phyloP scores from a whole-genome alignment of 148 eudicot species.

The Gaultheria prostrata region DNA sequence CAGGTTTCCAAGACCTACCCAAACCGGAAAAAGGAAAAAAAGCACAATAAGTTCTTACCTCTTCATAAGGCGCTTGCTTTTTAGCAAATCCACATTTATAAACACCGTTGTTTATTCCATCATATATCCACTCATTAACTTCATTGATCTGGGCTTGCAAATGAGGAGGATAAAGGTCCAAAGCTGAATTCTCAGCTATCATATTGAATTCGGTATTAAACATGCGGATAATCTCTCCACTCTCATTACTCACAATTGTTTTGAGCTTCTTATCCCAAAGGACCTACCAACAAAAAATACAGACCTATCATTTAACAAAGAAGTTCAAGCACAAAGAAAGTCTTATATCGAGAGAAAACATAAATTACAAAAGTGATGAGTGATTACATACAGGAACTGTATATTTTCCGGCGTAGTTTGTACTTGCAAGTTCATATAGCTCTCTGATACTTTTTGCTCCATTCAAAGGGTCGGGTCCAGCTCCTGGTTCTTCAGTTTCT shows the following conservation, averaged over 20 bases:
- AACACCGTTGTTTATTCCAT: slow-evolving; percentile 79
- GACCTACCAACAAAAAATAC: slow-evolving; percentile 42
- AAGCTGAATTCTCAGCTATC: slow-evolving; percentile 56
- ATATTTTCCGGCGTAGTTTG: slow-evolving; percentile 67
- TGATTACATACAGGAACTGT: slow-evolving; percentile 78
- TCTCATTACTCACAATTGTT: slow-evolving; percentile 89
- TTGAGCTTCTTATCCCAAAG: slow-evolving; percentile 82
- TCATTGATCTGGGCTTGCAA: slow-evolving; percentile 70
- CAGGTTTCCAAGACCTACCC: background rate
- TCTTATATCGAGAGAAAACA: background rate
- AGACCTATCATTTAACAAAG: slow-evolving; percentile 1
- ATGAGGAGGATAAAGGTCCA: slow-evolving; percentile 78
- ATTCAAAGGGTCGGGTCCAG: slow-evolving; percentile 58
- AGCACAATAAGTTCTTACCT: slow-evolving; percentile 36
- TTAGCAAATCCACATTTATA: slow-evolving; percentile 90
- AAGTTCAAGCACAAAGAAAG: background rate
- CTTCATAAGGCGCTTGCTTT: slow-evolving; percentile 83
- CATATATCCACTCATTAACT: slow-evolving; percentile 58
- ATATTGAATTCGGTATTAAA: slow-evolving; percentile 78
- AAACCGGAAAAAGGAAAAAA: background rate
- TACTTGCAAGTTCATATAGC: slow-evolving; percentile 81
- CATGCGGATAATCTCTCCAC: slow-evolving; percentile 88
- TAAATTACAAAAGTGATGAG: background rate
- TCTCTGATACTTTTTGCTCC: slow-evolving; percentile 73
- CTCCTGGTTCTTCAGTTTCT: slow-evolving; percentile 68